Evolutionary conservation across 2,329 filamentous ascomycete genomes (phyloP), one percentile per base, ranked within the genome.

Genomic region (Xylogone sp.): DNA sequence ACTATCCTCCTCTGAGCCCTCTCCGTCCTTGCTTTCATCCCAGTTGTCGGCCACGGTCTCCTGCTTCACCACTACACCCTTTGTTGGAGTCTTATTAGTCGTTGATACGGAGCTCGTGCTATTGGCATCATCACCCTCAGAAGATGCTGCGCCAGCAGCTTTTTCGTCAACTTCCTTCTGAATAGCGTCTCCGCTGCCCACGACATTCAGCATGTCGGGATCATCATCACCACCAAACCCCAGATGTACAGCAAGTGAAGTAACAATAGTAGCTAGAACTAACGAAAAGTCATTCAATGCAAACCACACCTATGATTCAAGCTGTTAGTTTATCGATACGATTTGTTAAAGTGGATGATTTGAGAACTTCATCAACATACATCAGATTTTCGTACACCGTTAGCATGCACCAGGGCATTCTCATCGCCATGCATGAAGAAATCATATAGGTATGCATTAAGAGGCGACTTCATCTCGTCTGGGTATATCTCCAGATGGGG

Each of bases 401-500:
- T 92, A 24, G 83, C 85, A 0, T 67, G 69, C 12, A 80, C 78
- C 2, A 92, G 69, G 0, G 82, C 77, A 1, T 73, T 64, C 20
- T 84, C 65, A 61, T 86, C 81, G 3, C 87, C 87, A 59, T 92
- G 84, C 66, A 83, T 87, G 75, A 82, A 91, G 68, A 91, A 93
- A 65, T 92, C 86, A 53, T 86, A 82, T 1, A 92, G 69, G 61
- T 88, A 88, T 0, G 83, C 82, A 57, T 89, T 89, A 53, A 83
- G 73, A 43, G 19, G 20, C 20, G 42, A 13, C 9, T 34, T 34
- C 0, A 75, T 72, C 49, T 86, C 79, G 21, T 82, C 71, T 0
- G 81, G 79, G 58, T 79, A 79, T 10, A 89, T 69, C 4, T 76
- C 75, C 3, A 91, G 75, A 62, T 87, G 81, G 0, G 88, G 88